These are phyloP conservation scores for Peronospora farinosa DNA, from an alignment of 352 stramenopile species.

Conservation along the genomic window DNA sequence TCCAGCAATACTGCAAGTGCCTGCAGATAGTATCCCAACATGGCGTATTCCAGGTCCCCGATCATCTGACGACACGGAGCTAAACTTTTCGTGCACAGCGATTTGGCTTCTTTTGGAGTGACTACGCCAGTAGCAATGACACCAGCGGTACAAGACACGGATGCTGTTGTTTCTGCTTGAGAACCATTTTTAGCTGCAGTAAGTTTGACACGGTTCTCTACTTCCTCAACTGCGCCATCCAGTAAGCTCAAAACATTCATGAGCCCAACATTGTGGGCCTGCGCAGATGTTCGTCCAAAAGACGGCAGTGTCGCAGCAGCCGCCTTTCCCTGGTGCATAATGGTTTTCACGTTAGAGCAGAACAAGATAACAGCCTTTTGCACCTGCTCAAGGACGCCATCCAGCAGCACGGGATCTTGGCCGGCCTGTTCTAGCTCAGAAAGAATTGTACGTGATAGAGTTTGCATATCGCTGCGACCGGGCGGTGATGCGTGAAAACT, in stretches of 20 bases:
- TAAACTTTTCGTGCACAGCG: slow-evolving; percentile 34
- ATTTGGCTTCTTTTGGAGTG: slow-evolving; percentile 39
- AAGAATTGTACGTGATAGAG: slow-evolving; percentile 65
- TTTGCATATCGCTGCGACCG: slow-evolving; percentile 78
- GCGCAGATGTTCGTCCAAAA: slow-evolving; percentile 49
- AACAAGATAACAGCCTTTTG: slow-evolving; percentile 61
- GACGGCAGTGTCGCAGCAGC: slow-evolving; percentile 42
- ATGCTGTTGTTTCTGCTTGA: slow-evolving; percentile 4
- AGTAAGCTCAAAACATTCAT: slow-evolving; percentile 64
- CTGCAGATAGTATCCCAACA: slow-evolving; percentile 71
- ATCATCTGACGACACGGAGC: slow-evolving; percentile 46
- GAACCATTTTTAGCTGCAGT: slow-evolving; percentile 11
- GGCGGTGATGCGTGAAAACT: slow-evolving; percentile 80
- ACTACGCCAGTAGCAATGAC: slow-evolving; percentile 12
- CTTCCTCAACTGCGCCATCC: slow-evolving; percentile 52
- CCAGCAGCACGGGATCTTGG: slow-evolving; percentile 48
- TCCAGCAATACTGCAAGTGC: slow-evolving; percentile 52
- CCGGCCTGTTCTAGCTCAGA: slow-evolving; percentile 62
- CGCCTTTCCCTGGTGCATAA: slow-evolving; percentile 60
- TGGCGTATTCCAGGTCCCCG: slow-evolving; percentile 45
- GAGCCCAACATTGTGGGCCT: slow-evolving; percentile 76
- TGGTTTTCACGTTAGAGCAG: slow-evolving; percentile 59
- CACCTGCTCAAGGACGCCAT: slow-evolving; percentile 56
- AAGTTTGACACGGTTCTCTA: slow-evolving; percentile 38
- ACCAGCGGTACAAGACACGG: slow-evolving; percentile 5